A percentile compares a stretch with the other conserved stretches of the same genome.
phyloP scores from a whole-genome alignment of 2,329 filamentous ascomycete genomes.

The Didymella glomerata region DNA sequence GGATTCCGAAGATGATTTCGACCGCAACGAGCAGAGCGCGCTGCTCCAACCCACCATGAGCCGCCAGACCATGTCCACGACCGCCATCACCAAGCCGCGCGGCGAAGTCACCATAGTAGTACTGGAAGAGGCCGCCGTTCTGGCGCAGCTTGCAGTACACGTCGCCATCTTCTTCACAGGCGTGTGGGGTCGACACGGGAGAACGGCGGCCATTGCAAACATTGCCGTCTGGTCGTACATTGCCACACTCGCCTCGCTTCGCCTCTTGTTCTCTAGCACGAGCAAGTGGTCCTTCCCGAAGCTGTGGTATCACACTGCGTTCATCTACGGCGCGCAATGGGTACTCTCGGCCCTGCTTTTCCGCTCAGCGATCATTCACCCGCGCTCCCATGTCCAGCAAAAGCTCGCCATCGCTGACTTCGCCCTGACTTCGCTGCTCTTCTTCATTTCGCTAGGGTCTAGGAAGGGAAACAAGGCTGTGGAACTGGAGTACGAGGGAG shows the following conservation, averaged over 20 bases:
- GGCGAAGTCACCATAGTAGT: conserved; percentile 75
- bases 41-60: conserved; percentile 62
- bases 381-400: conserved; percentile 68
- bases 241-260: conserved; percentile 73
- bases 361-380: conserved; percentile 84
- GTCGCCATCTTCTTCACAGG: conserved; percentile 68
- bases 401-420: conserved; percentile 78
- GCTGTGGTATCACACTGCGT: conserved; percentile 92
- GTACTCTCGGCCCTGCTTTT: conserved; percentile 78
- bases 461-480: conserved; percentile 93
- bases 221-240: conserved; percentile 84
- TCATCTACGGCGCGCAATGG: conserved; percentile 86
- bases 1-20: conserved; percentile 66
- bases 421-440: conserved; percentile 74
- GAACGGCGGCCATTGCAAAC: conserved; percentile 69
- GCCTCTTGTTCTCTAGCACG: conserved; percentile 69
- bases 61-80: conserved; percentile 59
- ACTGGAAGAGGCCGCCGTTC: conserved; percentile 77
- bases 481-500: conserved; percentile 85
- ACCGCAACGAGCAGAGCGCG: conserved; percentile 65
- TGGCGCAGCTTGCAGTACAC: conserved; percentile 75
- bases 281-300: conserved; percentile 72
- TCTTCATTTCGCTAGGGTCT: conserved; percentile 78
- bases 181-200: conserved; percentile 66
- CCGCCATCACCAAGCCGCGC: conserved; percentile 78